Evolutionary conservation across 306 rosid genomes (phyloP), one percentile per base, ranked within the genome.

Genomic region (Prunus mume): DNA sequence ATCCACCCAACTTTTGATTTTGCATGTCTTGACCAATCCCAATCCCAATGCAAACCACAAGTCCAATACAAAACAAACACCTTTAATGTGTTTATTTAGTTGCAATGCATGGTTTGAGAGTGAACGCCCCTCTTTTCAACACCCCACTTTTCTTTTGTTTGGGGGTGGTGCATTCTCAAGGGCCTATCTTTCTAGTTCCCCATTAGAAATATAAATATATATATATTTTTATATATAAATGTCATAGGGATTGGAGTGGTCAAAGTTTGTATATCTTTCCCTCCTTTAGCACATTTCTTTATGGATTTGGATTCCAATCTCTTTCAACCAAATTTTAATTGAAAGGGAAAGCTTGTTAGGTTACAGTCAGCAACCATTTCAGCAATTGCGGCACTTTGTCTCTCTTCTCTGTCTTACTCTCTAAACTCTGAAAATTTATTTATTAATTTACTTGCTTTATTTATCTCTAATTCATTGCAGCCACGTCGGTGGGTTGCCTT

Each of bases 271-370:
- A 58, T 83, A 81, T 75, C 73, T 76, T 77, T 88, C 51, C 17
- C 76, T 41, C 76, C 80, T 83, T 80, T 66, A 41, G 45, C 50
- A 74, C 38, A 41, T 79, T 83, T 81, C 78, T 76, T 86, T 92
- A 80, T 80, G 73, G 50, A 69, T 81, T 76, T 65, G 76, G 93
- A 90, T 88, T 90, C 92, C 90, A 79, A 81, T 84, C 92, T 79
- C 70, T 92, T 84, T 87, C 80, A 79, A 82, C 79, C 90, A 86
- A 81, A 55, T 66, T 78, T 61, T 80, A 75, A 64, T 56, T 68
- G 67, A 85, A 60, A 80, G 78, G 81, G 78, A 83, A 77, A 83
- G 81, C 66, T 79, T 77, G 63, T 14, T 5, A n/a, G 60, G 77
- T 70, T 63, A 81, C 81, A 83, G 86, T 85, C 88, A 86, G 84